phyloP scores from a whole-genome alignment of 805 yeast genomes.

The Suhomyces emberorum region DNA sequence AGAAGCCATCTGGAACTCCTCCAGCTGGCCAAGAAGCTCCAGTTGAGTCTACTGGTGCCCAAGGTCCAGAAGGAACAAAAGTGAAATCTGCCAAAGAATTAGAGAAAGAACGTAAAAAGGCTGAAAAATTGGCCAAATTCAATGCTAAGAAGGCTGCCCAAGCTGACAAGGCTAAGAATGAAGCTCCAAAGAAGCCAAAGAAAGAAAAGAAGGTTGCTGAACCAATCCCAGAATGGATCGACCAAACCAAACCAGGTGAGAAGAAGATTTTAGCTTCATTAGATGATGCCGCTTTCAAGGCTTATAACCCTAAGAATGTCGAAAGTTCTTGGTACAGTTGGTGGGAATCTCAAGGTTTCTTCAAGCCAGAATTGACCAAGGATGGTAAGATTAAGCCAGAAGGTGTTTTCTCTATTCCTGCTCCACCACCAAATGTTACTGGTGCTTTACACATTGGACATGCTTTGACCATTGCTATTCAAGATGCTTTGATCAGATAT shows the following conservation, averaged over 20 bases:
- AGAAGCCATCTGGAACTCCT: constrained; percentile 4
- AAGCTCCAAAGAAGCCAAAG: constrained; percentile 55
- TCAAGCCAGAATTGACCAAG: constrained; percentile 77
- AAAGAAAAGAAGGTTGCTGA: constrained; percentile 66
- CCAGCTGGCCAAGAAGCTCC: constrained; percentile 5
- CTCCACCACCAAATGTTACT: constrained; percentile 99
- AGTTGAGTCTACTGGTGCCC: constrained; percentile 8
- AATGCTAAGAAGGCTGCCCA: constrained; percentile 74
- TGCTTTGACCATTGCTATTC: constrained; percentile 92
- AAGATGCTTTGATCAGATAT: constrained; percentile 88
- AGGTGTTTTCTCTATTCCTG: constrained; percentile 87
- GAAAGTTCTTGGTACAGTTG: constrained; percentile 97
- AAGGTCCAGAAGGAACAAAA: constrained; percentile 18
- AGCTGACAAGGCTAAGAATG: constrained; percentile 36
- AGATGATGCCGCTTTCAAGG: constrained; percentile 90
- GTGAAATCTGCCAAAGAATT: constrained; percentile 75
- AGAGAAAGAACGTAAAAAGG: constrained; percentile 84
- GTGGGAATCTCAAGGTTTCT: constrained; percentile 90
- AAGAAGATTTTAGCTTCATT: constrained; percentile 84
- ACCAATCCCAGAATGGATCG: constrained; percentile 81
- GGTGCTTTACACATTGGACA: constrained; percentile 99
- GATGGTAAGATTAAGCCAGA: constrained; percentile 77
- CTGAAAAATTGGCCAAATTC: constrained; percentile 84
- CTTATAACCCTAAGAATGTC: constrained; percentile 88
- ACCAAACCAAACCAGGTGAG: constrained; percentile 81